phyloP scores from a whole-genome alignment of 768 basidiomycete species.

The Gyrodon lividus region DNA sequence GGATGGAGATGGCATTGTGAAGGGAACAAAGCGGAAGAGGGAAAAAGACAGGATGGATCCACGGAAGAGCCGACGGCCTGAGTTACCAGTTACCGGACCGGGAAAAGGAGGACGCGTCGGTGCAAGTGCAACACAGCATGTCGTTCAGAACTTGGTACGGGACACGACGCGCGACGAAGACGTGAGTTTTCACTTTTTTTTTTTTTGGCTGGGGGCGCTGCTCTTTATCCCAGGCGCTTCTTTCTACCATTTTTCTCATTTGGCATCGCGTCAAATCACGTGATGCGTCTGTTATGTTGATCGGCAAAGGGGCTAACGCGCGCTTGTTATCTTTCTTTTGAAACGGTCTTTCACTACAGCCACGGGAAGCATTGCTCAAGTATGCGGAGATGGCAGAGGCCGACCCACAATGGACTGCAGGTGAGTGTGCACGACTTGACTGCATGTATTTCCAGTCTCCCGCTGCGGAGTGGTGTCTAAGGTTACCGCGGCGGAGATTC shows the following conservation, averaged over 20 bases:
- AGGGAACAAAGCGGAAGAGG: slow-evolving; percentile 81
- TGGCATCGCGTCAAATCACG: slow-evolving; percentile 14
- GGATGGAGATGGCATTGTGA: slow-evolving; percentile 66
- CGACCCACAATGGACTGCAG: slow-evolving; percentile 83
- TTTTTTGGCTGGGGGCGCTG: slow-evolving; percentile 14
- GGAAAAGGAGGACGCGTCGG: slow-evolving; percentile 94
- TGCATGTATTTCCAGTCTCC: slow-evolving; percentile 5
- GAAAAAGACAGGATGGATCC: slow-evolving; percentile 89
- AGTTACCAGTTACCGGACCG: slow-evolving; percentile 89
- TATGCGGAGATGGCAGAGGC: slow-evolving; percentile 77
- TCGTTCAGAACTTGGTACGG: slow-evolving; percentile 92
- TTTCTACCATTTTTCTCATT: slow-evolving; percentile 11
- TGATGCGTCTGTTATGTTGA: slow-evolving; percentile 15
- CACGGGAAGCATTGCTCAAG: slow-evolving; percentile 93
- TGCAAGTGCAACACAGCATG: slow-evolving; percentile 94
- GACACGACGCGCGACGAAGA: slow-evolving; percentile 92
- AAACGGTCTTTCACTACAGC: slow-evolving; percentile 49
- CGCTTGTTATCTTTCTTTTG: slow-evolving; percentile 20
- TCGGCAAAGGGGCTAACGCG: slow-evolving; percentile 26
- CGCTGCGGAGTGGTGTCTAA: slow-evolving; percentile 31
- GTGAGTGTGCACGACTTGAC: slow-evolving; percentile 47
- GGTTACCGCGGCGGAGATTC: slow-evolving; percentile 31
- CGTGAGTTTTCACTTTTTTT: slow-evolving; percentile 64
- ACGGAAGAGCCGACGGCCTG: slow-evolving; percentile 88
- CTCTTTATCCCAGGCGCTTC: slow-evolving; percentile 2